phyloP scores from a whole-genome alignment of 257 asterid species.

The Capsicum baccatum region DNA sequence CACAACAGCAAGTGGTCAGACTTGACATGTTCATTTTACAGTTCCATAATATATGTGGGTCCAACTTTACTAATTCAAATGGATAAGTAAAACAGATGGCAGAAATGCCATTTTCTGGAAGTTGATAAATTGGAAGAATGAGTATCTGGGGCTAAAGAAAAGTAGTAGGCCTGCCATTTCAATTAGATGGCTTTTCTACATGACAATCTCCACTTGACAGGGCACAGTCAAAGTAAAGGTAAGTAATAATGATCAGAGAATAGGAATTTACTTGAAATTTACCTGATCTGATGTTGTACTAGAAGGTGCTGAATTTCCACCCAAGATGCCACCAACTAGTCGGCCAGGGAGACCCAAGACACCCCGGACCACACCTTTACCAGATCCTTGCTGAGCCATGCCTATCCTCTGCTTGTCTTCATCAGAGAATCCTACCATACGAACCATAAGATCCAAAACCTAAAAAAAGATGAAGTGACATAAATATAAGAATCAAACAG shows the following conservation, averaged over 20 bases:
- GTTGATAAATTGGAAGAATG: background rate
- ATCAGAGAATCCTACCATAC: slow-evolving; percentile 96
- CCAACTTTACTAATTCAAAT: background rate
- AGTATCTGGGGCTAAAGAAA: background rate
- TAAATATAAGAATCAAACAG: slow-evolving; percentile 3
- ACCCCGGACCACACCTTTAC: slow-evolving; percentile 96
- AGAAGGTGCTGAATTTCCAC: slow-evolving; percentile 63
- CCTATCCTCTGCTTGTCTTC: slow-evolving; percentile 98
- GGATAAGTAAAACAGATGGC: background rate
- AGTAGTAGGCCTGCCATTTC: background rate
- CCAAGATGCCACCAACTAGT: slow-evolving; percentile 88
- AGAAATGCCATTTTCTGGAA: background rate
- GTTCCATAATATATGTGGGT: background rate
- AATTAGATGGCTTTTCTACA: background rate
- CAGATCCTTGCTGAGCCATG: slow-evolving; percentile 80
- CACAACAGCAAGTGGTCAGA: background rate
- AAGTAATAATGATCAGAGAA: background rate
- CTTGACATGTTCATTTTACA: background rate
- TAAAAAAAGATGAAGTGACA: slow-evolving; percentile 32
- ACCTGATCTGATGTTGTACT: slow-evolving; percentile 80
- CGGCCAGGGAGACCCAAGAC: slow-evolving; percentile 96
- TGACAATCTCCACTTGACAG: slow-evolving; percentile 1
- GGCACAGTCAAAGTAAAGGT: background rate
- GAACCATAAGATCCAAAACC: slow-evolving; percentile 97
- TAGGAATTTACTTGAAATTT: slow-evolving; percentile 2